A percentile compares a stretch with the other conserved stretches of the same genome.
Evolutionary conservation across 371 early-diverging fungal genomes (phyloP).

Genomic region (Encephalitozoon cuniculi): DNA sequence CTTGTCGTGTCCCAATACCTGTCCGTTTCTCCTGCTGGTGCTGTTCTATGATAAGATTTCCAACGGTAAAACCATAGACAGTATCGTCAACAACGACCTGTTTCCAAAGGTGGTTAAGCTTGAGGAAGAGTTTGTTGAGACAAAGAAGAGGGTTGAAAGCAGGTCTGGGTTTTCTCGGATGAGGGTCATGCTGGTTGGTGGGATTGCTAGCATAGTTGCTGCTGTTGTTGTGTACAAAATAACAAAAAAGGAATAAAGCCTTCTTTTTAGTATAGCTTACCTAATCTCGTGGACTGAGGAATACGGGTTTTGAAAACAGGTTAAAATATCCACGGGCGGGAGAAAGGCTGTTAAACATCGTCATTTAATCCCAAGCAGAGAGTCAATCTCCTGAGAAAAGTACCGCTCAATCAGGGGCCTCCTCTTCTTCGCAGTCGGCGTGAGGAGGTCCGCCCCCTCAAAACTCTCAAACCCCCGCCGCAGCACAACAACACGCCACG

Average conservation of each 20-base stretch:
- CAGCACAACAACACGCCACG: slow-evolving; percentile 48
- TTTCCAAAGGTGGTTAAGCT: neutral
- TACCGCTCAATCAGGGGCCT: slow-evolving; percentile 45
- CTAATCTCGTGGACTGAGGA: too few relatives aligned
- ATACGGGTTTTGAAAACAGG: too few relatives aligned
- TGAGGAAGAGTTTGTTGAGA: slow-evolving; percentile 42
- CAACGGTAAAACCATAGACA: slow-evolving; percentile 6
- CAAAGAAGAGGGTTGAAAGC: slow-evolving; percentile 1
- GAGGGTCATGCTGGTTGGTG: slow-evolving; percentile 20
- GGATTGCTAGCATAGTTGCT: slow-evolving; percentile 20
- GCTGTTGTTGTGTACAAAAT: slow-evolving; percentile 25
- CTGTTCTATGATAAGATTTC: slow-evolving; percentile 29
- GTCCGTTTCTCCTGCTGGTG: slow-evolving; percentile 39
- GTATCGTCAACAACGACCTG: slow-evolving; percentile 22
- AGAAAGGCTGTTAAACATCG: neutral
- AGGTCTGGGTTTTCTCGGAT: neutral
- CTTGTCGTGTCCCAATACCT: slow-evolving; percentile 31
- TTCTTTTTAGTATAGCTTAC: neutral
- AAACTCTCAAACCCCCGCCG: slow-evolving; percentile 38
- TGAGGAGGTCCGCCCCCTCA: slow-evolving; percentile 49
- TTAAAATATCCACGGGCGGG: too few relatives aligned
- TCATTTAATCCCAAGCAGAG: neutral
- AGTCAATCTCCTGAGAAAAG: slow-evolving; percentile 53
- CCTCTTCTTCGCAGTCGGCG: slow-evolving; percentile 61
- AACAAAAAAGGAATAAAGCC: slow-evolving; percentile 7